A percentile compares a stretch with the other conserved stretches of the same genome.
Evolutionary conservation across 2,329 filamentous ascomycete species (phyloP).

Genomic region (Aaosphaeria arxii): DNA sequence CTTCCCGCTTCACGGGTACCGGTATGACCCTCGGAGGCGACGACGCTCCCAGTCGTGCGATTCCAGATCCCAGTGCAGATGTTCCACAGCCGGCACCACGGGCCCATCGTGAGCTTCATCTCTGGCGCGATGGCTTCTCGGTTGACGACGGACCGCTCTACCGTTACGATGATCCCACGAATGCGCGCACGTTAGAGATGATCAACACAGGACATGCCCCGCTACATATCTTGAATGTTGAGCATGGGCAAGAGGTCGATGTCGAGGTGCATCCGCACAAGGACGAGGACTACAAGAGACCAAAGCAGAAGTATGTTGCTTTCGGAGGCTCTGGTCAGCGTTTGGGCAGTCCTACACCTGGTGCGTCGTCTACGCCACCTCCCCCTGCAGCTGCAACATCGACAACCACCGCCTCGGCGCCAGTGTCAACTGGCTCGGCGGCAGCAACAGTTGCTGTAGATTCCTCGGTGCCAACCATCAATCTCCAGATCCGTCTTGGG

Average conservation of each 20-base stretch:
- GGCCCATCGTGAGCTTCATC: conserved; percentile 68
- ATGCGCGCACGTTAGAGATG: conserved; percentile 68
- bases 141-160: conserved; percentile 77
- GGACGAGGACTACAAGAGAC: conserved; percentile 68
- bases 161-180: conserved; percentile 75
- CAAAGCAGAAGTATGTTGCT: conserved; percentile 73
- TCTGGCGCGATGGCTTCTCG: conserved; percentile 83
- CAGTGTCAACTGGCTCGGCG: conserved; percentile 33
- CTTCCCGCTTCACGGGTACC: conserved; percentile 62
- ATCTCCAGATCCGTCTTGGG: conserved; percentile 73
- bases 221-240: conserved; percentile 73
- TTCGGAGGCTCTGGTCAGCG: conserved; percentile 71
- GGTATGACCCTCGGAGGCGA: conserved; percentile 79
- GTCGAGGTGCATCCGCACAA: conserved; percentile 74
- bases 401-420: conserved; percentile 18
- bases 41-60: conserved; percentile 64
- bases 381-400: conserved; percentile 35
- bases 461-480: conserved; percentile 63
- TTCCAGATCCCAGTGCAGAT: conserved; percentile 58
- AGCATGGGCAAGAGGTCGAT: conserved; percentile 71
- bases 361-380: conserved; percentile 40
- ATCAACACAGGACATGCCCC: conserved; percentile 76
- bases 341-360: conserved; percentile 74
- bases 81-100: conserved; percentile 44
- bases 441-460: conserved; percentile 54